Percentiles rank a stretch among this genome's conserved stretches.
These are phyloP conservation scores for Favolaschia claudopus DNA, from an alignment of 768 basidiomycete genomes.

Conservation along the genomic window DNA sequence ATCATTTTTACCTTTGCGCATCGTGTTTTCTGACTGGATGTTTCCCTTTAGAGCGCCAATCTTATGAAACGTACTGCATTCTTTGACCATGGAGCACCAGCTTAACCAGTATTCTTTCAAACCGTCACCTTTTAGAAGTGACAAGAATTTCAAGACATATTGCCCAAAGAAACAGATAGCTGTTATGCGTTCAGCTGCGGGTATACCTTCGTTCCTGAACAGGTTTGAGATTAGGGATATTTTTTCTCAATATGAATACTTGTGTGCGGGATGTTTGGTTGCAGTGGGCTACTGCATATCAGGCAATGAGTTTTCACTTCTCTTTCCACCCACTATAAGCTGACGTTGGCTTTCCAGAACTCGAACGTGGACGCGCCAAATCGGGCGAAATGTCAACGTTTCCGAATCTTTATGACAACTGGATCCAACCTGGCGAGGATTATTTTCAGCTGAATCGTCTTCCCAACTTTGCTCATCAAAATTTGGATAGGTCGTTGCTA, in stretches of 20 bases:
- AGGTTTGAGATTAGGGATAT: not conserved
- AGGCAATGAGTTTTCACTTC: not conserved
- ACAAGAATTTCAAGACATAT: not conserved
- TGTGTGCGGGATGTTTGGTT: not conserved
- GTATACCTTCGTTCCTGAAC: not conserved
- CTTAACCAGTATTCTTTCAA: not conserved
- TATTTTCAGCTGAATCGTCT: too few species aligned
- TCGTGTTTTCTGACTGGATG: too few species aligned
- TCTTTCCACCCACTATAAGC: not conserved
- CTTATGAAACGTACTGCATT: not conserved
- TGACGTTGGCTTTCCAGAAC: not conserved
- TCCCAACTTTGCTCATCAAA: too few species aligned
- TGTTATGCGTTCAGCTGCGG: not conserved
- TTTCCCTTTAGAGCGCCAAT: too few species aligned
- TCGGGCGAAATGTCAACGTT: constrained; percentile 4
- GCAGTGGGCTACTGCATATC: not conserved
- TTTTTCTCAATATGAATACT: not conserved
- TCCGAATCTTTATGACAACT: not conserved
- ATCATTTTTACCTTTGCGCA: too few species aligned
- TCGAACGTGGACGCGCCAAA: constrained; percentile 3
- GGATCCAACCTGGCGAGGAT: constrained; percentile 1
- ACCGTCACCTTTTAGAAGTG: not conserved
- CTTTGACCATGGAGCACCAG: not conserved
- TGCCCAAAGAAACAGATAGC: constrained; percentile 1
- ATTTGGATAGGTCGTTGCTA: not conserved